A percentile compares a stretch with the other conserved stretches of the same genome.
Conservation (phyloP, 345 rosid genomes). For the Turritis glabra region DNA sequence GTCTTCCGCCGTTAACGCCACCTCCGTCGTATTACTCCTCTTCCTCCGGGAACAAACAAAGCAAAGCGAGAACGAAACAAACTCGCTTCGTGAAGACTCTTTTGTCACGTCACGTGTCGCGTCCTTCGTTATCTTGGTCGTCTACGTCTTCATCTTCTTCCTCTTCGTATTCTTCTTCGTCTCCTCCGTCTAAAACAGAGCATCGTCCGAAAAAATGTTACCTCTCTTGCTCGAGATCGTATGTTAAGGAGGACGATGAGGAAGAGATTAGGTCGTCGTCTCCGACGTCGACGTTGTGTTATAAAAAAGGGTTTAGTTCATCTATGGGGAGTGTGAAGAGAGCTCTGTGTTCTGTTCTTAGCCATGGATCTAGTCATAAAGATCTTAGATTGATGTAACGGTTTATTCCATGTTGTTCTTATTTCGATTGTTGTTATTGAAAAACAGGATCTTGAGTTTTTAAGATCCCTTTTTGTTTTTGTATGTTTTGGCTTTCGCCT, state of each 20-base stretch:
- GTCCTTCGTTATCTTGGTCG: slow-evolving; percentile 47
- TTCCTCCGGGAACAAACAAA: slow-evolving; percentile 27
- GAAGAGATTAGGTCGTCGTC: slow-evolving; percentile 27
- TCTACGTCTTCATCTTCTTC: slow-evolving; percentile 46
- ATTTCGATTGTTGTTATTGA: slow-evolving; percentile 9
- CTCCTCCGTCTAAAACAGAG: slow-evolving; percentile 22
- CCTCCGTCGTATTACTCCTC: slow-evolving; percentile 54
- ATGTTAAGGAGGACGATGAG: slow-evolving; percentile 21
- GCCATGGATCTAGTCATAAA: slow-evolving; percentile 39
- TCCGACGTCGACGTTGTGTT: slow-evolving; percentile 44
- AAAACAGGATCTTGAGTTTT: not conserved
- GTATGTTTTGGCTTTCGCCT: slow-evolving; percentile 7
- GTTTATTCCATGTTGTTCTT: slow-evolving; percentile 19
- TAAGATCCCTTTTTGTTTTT: not conserved
- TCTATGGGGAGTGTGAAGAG: slow-evolving; percentile 53
- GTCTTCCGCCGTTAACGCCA: slow-evolving; percentile 59
- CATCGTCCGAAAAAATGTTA: slow-evolving; percentile 13
- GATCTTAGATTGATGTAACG: slow-evolving; percentile 35
- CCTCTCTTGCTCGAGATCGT: slow-evolving; percentile 43
- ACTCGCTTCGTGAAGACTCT: slow-evolving; percentile 32
- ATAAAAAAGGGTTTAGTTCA: slow-evolving; percentile 44
- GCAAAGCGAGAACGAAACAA: slow-evolving; percentile 22
- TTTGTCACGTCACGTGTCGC: slow-evolving; percentile 33
- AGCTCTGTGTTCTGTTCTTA: slow-evolving; percentile 44
- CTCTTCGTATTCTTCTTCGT: slow-evolving; percentile 37